A percentile compares a stretch with the other conserved stretches of the same genome.
phyloP scores from a whole-genome alignment of 2,329 filamentous ascomycete species.

The Phoma sp. region DNA sequence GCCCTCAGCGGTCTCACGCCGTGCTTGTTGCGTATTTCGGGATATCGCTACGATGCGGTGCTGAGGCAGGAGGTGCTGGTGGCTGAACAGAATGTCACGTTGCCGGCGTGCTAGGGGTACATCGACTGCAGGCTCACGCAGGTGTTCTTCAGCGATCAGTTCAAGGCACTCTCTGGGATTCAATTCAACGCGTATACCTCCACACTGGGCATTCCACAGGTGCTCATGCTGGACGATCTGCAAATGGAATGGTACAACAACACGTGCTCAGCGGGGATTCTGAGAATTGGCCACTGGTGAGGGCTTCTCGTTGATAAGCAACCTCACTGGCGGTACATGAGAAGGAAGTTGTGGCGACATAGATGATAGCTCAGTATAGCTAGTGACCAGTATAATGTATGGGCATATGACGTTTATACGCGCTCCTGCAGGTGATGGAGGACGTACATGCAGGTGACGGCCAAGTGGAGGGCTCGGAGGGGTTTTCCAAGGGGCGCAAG shows the following conservation, averaged over 20 bases:
- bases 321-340: background rate
- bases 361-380: conserved; percentile 12
- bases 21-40: conserved; percentile 55
- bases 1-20: conserved; percentile 48
- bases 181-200: conserved; percentile 55
- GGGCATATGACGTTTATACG: background rate
- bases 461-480: background rate
- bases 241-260: conserved; percentile 58
- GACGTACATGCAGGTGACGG: conserved; percentile 21
- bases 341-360: background rate
- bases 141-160: conserved; percentile 50
- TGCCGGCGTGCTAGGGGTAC: conserved; percentile 51
- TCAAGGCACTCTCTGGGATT: conserved; percentile 53
- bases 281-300: conserved; percentile 41
- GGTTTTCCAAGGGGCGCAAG: background rate
- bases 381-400: background rate
- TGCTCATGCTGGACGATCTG: conserved; percentile 58
- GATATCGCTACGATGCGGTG: conserved; percentile 50
- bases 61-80: conserved; percentile 45
- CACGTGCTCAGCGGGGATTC: conserved; percentile 54
- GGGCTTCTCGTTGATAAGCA: no score
- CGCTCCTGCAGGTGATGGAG: conserved; percentile 23
- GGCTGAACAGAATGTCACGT: conserved; percentile 47
- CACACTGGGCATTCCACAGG: conserved; percentile 45
- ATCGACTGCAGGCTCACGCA: conserved; percentile 52